These are phyloP conservation scores for Penicillium sp. DNA, from an alignment of 2,329 filamentous ascomycete genomes.

Conservation along the genomic window DNA sequence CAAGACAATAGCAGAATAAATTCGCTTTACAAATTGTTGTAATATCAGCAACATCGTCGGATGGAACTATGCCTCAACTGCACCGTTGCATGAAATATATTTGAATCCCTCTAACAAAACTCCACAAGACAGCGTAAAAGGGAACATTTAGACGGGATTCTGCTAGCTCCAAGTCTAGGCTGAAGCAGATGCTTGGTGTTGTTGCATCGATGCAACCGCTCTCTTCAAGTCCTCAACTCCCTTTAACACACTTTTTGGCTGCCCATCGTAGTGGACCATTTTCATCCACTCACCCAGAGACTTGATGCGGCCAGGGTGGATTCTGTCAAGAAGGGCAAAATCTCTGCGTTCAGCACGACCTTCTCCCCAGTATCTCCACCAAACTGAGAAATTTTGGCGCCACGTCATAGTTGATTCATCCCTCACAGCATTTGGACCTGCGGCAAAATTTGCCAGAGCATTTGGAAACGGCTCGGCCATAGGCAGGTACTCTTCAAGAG, in stretches of 20 bases:
- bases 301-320: not conserved
- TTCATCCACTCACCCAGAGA: not conserved
- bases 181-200: too few species aligned
- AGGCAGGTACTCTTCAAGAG: constrained; percentile 3
- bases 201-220: too few species aligned
- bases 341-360: not conserved
- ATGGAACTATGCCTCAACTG: too few species aligned
- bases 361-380: constrained; percentile 1
- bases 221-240: too few species aligned
- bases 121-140: too few species aligned
- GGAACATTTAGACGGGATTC: too few species aligned
- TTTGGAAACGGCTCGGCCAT: not conserved
- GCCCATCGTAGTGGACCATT: not conserved
- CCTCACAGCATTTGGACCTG: not conserved
- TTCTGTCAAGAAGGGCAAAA: not conserved
- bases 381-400: constrained; percentile 10
- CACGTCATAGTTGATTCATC: constrained; percentile 2
- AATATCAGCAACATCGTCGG: too few species aligned
- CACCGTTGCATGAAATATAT: too few species aligned
- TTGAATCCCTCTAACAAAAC: too few species aligned
- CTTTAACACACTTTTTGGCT: not conserved
- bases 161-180: too few species aligned
- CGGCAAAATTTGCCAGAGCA: not conserved
- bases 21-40: too few species aligned
- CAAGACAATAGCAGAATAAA: too few species aligned